Evolutionary conservation across 306 rosid genomes (phyloP).

Genomic region (Malus orientalis): DNA sequence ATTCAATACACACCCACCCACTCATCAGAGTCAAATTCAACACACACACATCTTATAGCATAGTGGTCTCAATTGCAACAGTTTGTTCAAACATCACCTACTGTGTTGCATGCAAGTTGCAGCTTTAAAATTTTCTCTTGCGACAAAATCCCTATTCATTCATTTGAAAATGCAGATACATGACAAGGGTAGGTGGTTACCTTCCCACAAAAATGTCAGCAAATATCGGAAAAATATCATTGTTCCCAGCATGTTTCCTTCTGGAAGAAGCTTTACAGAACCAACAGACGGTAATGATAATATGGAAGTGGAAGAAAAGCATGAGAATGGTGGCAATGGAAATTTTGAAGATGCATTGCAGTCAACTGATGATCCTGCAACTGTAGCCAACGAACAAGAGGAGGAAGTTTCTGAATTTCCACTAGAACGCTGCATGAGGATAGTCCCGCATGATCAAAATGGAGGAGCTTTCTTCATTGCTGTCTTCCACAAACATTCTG

Average conservation of each 20-base stretch:
- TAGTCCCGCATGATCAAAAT: slow-evolving; percentile 94
- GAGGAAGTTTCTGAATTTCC: slow-evolving; percentile 71
- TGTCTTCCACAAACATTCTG: slow-evolving; percentile 67
- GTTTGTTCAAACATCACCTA: background rate
- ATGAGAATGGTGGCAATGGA: slow-evolving; percentile 29
- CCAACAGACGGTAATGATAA: slow-evolving; percentile 16
- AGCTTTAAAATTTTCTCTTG: background rate
- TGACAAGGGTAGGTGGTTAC: slow-evolving; percentile 74
- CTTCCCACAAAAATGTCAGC: slow-evolving; percentile 57
- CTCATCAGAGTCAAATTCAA: background rate
- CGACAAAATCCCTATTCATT: background rate
- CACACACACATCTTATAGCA: background rate
- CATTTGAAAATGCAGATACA: slow-evolving; percentile 50
- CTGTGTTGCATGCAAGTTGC: background rate
- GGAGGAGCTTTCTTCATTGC: slow-evolving; percentile 97
- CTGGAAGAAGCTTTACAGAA: slow-evolving; percentile 48
- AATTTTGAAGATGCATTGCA: slow-evolving; percentile 33
- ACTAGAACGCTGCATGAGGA: slow-evolving; percentile 81
- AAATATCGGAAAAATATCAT: slow-evolving; percentile 52
- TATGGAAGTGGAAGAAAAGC: slow-evolving; percentile 30
- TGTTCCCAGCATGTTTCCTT: slow-evolving; percentile 81
- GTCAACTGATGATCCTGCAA: slow-evolving; percentile 24
- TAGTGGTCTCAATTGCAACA: background rate
- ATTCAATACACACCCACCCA: background rate
- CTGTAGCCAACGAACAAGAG: slow-evolving; percentile 19